These are phyloP conservation scores for Pyronema domesticum DNA, from an alignment of 495 filamentous ascomycete species.

Conservation along the genomic window DNA sequence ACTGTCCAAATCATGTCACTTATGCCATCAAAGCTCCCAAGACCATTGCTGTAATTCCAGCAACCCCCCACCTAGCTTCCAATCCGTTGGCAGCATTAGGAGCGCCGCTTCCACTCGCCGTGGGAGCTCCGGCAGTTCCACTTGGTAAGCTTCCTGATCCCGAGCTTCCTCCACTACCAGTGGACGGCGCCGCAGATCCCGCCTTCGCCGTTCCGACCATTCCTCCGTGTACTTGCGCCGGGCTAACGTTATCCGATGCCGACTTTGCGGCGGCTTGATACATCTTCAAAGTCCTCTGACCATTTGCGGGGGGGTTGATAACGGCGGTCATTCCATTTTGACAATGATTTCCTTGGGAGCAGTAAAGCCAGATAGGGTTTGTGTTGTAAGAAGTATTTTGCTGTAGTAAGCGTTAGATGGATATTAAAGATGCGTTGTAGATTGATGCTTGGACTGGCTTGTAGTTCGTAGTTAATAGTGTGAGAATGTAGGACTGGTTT, in stretches of 20 bases:
- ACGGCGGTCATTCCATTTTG: constrained; percentile 34
- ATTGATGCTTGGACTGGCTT: too few relatives aligned
- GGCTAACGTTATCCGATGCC: constrained; percentile 7
- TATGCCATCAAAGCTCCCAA: too few relatives aligned
- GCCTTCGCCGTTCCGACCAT: background rate
- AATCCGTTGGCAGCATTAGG: background rate
- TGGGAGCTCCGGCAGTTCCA: constrained; percentile 10
- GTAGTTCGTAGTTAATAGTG: too few relatives aligned
- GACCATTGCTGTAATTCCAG: too few relatives aligned
- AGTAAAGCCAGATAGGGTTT: constrained; percentile 36
- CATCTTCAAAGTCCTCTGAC: constrained; percentile 2
- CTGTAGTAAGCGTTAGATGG: too few relatives aligned
- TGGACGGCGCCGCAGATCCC: background rate
- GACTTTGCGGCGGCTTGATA: constrained; percentile 8
- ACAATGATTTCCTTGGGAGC: constrained; percentile 32
- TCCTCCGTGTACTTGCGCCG: background rate
- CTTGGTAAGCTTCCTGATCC: background rate
- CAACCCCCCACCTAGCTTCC: too few relatives aligned
- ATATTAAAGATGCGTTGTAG: too few relatives aligned
- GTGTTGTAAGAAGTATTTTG: constrained; percentile 14
- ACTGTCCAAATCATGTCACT: too few relatives aligned
- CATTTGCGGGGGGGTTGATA: constrained; percentile 27
- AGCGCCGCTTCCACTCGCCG: background rate
- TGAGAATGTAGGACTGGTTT: too few relatives aligned
- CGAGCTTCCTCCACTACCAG: too few relatives aligned